phyloP scores from a whole-genome alignment of 164 flowering plant genomes.

The Paratinospora sagittata region DNA sequence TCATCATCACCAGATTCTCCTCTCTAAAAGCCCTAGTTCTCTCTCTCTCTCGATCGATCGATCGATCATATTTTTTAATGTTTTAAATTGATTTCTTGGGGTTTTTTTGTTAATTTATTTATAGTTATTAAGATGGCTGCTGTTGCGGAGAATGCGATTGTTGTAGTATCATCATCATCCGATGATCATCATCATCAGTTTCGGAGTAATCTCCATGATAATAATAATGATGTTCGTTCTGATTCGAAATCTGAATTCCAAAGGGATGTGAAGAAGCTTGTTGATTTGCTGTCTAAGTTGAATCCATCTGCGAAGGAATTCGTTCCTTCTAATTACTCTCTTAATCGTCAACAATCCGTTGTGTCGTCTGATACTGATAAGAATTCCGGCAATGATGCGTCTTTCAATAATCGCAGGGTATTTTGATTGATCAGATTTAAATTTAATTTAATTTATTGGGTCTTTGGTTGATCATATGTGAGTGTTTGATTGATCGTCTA shows the following conservation, averaged over 20 bases:
- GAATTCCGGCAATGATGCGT: conserved; percentile 16
- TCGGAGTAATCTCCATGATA: conserved; percentile 9
- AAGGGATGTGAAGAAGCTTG: conserved; percentile 50
- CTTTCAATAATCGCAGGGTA: not conserved
- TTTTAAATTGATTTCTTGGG: too few relatives aligned
- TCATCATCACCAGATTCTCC: not conserved
- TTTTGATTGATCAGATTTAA: not conserved
- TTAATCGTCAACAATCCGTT: not conserved
- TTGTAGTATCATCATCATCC: too few relatives aligned
- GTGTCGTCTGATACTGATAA: conserved; percentile 10
- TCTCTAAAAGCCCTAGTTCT: not conserved
- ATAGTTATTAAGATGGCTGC: conserved; percentile 21
- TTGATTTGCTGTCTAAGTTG: conserved; percentile 61
- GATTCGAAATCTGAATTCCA: conserved; percentile 35
- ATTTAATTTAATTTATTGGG: not conserved
- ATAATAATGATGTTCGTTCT: not conserved
- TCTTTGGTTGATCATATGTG: not conserved
- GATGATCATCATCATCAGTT: conserved; percentile 19
- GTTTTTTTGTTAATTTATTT: not conserved
- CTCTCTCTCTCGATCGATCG: not conserved
- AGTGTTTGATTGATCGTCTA: not conserved
- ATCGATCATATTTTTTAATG: too few relatives aligned
- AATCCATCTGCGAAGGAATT: conserved; percentile 76
- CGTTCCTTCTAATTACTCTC: conserved; percentile 46
- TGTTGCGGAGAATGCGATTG: conserved; percentile 24